A percentile compares a stretch with the other conserved stretches of the same genome.
phyloP scores from a whole-genome alignment of 768 basidiomycete species.

The Tulasnella sp. region DNA sequence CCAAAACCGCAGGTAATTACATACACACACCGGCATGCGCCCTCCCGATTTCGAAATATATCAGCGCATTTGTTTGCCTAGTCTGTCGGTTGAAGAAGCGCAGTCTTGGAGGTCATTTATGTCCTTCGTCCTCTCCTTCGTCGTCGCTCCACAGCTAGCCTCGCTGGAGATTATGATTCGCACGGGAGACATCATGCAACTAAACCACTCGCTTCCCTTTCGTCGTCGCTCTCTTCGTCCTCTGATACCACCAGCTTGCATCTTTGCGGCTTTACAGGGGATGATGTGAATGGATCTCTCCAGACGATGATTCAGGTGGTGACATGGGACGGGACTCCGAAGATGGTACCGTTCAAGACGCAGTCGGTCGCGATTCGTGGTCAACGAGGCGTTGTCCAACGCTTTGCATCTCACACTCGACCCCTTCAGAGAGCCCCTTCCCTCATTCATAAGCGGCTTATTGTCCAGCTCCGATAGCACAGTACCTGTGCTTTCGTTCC shows the following conservation, averaged over 20 bases:
- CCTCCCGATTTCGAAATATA: too few relatives aligned
- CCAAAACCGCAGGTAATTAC: too few relatives aligned
- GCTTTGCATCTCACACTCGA: slow-evolving; percentile 26
- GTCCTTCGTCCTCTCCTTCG: too few relatives aligned
- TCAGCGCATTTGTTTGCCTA: too few relatives aligned
- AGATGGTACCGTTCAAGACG: slow-evolving; percentile 26
- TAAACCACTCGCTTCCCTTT: slow-evolving; percentile 4
- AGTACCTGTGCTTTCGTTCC: slow-evolving; percentile 24
- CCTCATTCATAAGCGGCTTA: slow-evolving; percentile 25
- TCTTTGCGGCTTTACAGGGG: not conserved
- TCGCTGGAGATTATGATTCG: slow-evolving; percentile 28
- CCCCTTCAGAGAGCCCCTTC: slow-evolving; percentile 31
- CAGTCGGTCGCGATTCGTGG: slow-evolving; percentile 25
- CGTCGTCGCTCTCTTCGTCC: not conserved
- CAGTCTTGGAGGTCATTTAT: too few relatives aligned
- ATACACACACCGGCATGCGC: too few relatives aligned
- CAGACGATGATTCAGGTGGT: slow-evolving; percentile 14
- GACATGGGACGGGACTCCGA: slow-evolving; percentile 23
- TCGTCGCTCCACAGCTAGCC: not conserved
- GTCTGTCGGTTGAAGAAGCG: not conserved
- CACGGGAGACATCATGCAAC: slow-evolving; percentile 17
- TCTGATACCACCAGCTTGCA: not conserved
- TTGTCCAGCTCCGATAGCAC: slow-evolving; percentile 28
- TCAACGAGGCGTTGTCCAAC: slow-evolving; percentile 28
- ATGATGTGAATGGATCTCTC: slow-evolving; percentile 24